Evolutionary conservation across 23 red algal genomes (phyloP), one percentile per base, ranked within the genome.

Genomic region (Gracilaria caudata): DNA sequence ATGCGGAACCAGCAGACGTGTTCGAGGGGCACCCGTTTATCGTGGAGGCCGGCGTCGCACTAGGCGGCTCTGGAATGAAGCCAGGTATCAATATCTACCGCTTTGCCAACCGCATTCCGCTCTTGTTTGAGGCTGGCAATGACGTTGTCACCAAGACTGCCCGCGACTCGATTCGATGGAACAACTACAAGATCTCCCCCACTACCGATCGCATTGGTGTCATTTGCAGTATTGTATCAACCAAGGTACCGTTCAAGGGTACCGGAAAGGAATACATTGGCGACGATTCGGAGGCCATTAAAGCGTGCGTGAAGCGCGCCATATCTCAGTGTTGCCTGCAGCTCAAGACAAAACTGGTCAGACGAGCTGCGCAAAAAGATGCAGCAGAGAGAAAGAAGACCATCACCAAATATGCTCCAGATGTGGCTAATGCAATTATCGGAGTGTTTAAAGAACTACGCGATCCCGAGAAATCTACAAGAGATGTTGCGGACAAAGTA

Each of bases 231-330:
- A 97, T 97, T 46, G 95, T 97, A 19, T 92, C 87, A 0, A 97
- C 95, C 24, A 88, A 89, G 73, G 71, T 92, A 6, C 95, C 95
- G 16, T 97, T 97, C 85, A 97, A 97, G 64, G 95, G 95, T 26
- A 97, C 95, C 1, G 95, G 95, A 25, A 97, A 97, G 68, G 95
- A 97, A 85, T 97, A 97, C 79, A 97, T 97, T 51, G 95, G 90
- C 74, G 95, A 92, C 68, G 95, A 97, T 72, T 87, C 95, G 34
- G 86, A 91, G 10, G 63, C 84, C 23, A 90, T 97, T 16, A 88
- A 93, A 45, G 73, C 79, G 14, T 72, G 83, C 49, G 95, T 97
- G 7, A 92, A 92, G 23, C 77, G 87, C 34, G 95, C 95, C 0
- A 93, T 97, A 45, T 90, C 88, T 73, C 86, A 90, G 58, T 97